A percentile compares a stretch with the other conserved stretches of the same genome.
phyloP scores from a whole-genome alignment of 768 basidiomycete genomes.

The Rhodosporidiobolus odoratus region DNA sequence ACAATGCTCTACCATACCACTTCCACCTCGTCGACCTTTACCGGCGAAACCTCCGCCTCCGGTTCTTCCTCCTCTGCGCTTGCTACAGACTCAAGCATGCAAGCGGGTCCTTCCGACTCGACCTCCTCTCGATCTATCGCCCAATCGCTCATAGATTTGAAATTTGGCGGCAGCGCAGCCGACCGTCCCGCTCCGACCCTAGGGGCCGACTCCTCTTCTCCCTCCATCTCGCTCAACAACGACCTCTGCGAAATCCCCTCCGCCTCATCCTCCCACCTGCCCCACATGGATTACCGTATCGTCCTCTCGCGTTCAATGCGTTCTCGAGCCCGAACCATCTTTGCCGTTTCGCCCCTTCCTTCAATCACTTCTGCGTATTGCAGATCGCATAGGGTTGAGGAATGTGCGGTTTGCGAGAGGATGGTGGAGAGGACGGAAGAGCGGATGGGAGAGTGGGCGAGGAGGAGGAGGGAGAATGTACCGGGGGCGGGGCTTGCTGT shows the following conservation, averaged over 20 bases:
- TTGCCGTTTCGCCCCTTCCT: constrained; percentile 20
- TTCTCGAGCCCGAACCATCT: constrained; percentile 35
- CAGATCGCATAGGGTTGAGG: constrained; percentile 31
- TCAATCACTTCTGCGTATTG: constrained; percentile 24
- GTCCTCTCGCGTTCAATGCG: constrained; percentile 37
- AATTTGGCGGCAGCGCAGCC: constrained; percentile 36
- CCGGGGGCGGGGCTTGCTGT: constrained; percentile 10
- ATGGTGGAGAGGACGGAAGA: constrained; percentile 2
- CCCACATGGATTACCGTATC: constrained; percentile 42
- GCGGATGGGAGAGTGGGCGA: constrained; percentile 11
- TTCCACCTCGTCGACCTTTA: not conserved
- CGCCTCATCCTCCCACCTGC: not conserved
- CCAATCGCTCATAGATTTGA: constrained; percentile 35
- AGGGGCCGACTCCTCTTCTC: constrained; percentile 7
- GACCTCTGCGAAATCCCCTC: not conserved
- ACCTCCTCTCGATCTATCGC: constrained; percentile 23
- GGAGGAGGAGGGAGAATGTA: constrained; percentile 15
- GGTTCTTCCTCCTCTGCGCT: not conserved
- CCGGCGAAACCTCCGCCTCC: not conserved
- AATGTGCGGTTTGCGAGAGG: constrained; percentile 28
- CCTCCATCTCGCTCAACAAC: not conserved
- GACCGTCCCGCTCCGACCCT: too few relatives aligned
- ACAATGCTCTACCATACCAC: constrained; percentile 35
- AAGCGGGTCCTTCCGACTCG: not conserved
- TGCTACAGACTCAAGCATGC: too few relatives aligned